A percentile compares a stretch with the other conserved stretches of the same genome.
Evolutionary conservation across 495 filamentous ascomycete genomes (phyloP).

Genomic region (Talaromyces adpressus): DNA sequence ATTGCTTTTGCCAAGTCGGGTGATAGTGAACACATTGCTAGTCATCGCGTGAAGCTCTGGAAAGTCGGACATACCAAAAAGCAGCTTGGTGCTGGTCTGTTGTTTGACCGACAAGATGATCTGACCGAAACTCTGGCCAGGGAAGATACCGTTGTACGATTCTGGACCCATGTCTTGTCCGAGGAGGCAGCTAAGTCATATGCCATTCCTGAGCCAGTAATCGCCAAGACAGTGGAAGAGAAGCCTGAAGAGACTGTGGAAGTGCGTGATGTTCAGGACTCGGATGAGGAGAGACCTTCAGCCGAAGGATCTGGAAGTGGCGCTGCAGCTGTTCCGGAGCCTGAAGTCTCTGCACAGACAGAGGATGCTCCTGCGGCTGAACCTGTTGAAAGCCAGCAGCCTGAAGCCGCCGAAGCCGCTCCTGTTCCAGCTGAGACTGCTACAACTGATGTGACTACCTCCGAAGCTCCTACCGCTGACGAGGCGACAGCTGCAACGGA

Average conservation of each 20-base stretch:
- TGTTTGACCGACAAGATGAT: constrained; percentile 30
- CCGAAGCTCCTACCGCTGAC: background rate
- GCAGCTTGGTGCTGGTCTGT: constrained; percentile 27
- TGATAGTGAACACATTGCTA: constrained; percentile 14
- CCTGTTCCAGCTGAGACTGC: background rate
- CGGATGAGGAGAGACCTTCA: constrained; percentile 6
- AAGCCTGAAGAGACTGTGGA: constrained; percentile 31
- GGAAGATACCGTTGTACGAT: constrained; percentile 24
- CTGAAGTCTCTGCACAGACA: background rate
- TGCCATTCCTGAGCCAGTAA: constrained; percentile 32
- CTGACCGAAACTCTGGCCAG: constrained; percentile 26
- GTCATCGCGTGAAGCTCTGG: constrained; percentile 38
- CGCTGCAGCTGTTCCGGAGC: constrained; percentile 1
- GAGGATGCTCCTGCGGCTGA: background rate
- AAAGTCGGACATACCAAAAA: constrained; percentile 33
- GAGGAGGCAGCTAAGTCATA: constrained; percentile 39
- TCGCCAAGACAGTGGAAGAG: constrained; percentile 16
- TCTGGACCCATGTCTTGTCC: constrained; percentile 39
- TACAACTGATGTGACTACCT: background rate
- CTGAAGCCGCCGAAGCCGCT: background rate
- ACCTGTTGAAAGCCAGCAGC: background rate
- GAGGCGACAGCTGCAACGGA: background rate
- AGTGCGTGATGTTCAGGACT: constrained; percentile 6
- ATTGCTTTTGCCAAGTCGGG: constrained; percentile 29
- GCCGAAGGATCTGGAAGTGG: constrained; percentile 4